Evolutionary conservation across 208 protist species (phyloP).

Genomic region (Hexamita inflata): DNA sequence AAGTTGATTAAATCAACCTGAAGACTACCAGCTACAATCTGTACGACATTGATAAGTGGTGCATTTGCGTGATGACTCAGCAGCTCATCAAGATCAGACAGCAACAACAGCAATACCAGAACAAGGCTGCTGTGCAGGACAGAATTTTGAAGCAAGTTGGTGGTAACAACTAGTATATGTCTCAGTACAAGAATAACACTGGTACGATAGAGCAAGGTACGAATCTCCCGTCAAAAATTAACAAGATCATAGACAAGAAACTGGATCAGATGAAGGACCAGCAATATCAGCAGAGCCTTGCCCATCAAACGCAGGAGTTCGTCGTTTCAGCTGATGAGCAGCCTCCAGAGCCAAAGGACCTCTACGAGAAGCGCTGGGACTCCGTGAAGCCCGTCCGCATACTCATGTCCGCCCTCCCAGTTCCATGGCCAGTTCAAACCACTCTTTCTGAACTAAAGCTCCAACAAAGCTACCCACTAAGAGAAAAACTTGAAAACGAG

Average conservation of each 20-base stretch:
- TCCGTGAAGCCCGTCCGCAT: neutral
- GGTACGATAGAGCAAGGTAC: neutral
- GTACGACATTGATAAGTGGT: neutral
- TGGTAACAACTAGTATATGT: slow-evolving; percentile 3
- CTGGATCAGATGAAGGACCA: neutral
- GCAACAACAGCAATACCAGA: neutral
- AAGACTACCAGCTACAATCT: neutral
- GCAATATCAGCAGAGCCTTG: neutral
- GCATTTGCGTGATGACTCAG: slow-evolving; percentile 2
- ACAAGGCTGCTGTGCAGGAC: neutral
- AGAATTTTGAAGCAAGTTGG: slow-evolving; percentile 13
- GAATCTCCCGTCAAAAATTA: slow-evolving; percentile 4
- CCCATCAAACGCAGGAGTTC: neutral
- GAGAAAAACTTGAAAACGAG: neutral
- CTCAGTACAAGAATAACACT: neutral
- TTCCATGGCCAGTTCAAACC: slow-evolving; percentile 5
- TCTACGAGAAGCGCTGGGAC: slow-evolving; percentile 1
- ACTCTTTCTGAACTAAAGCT: neutral
- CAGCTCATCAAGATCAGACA: neutral
- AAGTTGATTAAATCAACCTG: slow-evolving; percentile 28
- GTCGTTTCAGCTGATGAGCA: neutral
- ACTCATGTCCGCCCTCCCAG: neutral
- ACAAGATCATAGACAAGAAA: neutral
- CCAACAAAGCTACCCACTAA: neutral
- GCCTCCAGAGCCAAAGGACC: neutral